A percentile compares a stretch with the other conserved stretches of the same genome.
Evolutionary conservation across 345 rosid genomes (phyloP).

Genomic region (Camelina sativa): DNA sequence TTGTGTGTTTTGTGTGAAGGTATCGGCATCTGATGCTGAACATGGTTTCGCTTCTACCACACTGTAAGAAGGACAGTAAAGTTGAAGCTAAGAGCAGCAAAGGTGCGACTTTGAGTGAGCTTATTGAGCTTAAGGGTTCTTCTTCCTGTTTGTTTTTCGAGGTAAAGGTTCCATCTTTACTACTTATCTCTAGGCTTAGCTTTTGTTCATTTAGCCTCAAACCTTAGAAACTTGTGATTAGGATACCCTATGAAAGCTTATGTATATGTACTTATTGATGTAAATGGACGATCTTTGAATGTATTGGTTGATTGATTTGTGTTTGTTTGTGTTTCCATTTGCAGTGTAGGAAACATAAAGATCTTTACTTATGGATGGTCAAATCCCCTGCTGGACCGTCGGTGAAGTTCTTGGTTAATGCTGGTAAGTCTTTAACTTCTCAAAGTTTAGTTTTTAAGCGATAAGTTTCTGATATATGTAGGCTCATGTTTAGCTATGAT

Average conservation of each 20-base stretch:
- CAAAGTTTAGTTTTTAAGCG: neutral
- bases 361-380: slow-evolving; percentile 86
- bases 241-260: neutral
- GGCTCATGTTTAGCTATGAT: neutral
- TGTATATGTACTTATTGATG: neutral
- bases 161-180: slow-evolving; percentile 50
- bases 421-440: slow-evolving; percentile 59
- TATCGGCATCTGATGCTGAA: slow-evolving; percentile 97
- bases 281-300: neutral
- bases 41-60: slow-evolving; percentile 88
- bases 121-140: slow-evolving; percentile 84
- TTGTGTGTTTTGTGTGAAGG: slow-evolving; percentile 45
- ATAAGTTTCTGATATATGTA: neutral
- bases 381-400: slow-evolving; percentile 88
- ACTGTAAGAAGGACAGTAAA: slow-evolving; percentile 94
- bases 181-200: neutral
- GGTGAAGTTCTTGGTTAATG: slow-evolving; percentile 93
- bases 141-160: slow-evolving; percentile 92
- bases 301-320: slow-evolving; percentile 9
- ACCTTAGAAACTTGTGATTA: neutral
- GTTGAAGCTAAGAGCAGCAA: slow-evolving; percentile 82
- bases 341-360: slow-evolving; percentile 97
- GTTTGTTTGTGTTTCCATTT: neutral
- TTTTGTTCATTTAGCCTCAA: neutral
- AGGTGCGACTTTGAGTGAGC: slow-evolving; percentile 83